phyloP scores from a whole-genome alignment of 2,329 filamentous ascomycete species.

The Beauveria medogensis region DNA sequence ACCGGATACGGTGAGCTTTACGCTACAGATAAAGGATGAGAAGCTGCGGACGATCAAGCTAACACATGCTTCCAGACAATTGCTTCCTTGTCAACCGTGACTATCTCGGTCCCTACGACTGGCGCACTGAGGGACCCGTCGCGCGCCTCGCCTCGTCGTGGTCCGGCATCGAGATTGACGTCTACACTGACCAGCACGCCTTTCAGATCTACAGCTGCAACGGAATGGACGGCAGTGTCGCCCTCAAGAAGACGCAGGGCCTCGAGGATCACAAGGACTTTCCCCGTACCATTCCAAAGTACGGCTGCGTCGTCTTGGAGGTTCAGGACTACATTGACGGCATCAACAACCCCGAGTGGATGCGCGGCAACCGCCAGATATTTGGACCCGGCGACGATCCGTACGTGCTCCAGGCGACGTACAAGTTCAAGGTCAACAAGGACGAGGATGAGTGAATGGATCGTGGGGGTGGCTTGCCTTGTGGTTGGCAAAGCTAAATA shows the following conservation, averaged over 20 bases:
- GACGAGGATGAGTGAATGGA: background rate
- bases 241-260: slow-evolving; percentile 65
- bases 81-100: slow-evolving; percentile 62
- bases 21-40: background rate
- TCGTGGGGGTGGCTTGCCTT: background rate
- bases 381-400: slow-evolving; percentile 51
- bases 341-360: slow-evolving; percentile 89
- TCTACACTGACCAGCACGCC: slow-evolving; percentile 77
- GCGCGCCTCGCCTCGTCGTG: slow-evolving; percentile 63
- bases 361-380: slow-evolving; percentile 53
- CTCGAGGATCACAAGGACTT: slow-evolving; percentile 44
- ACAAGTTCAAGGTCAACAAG: slow-evolving; percentile 47
- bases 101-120: slow-evolving; percentile 50
- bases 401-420: slow-evolving; percentile 55
- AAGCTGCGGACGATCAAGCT: background rate
- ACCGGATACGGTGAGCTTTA: slow-evolving; percentile 64
- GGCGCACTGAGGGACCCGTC: slow-evolving; percentile 51
- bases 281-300: slow-evolving; percentile 58
- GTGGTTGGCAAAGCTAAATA: background rate
- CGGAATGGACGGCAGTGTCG: slow-evolving; percentile 61
- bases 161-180: slow-evolving; percentile 76
- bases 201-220: slow-evolving; percentile 85
- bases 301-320: slow-evolving; percentile 84
- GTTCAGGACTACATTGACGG: slow-evolving; percentile 90
- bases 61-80: slow-evolving; percentile 38